phyloP scores from a whole-genome alignment of 2,329 filamentous ascomycete genomes.

The Hypoxylon sp. region DNA sequence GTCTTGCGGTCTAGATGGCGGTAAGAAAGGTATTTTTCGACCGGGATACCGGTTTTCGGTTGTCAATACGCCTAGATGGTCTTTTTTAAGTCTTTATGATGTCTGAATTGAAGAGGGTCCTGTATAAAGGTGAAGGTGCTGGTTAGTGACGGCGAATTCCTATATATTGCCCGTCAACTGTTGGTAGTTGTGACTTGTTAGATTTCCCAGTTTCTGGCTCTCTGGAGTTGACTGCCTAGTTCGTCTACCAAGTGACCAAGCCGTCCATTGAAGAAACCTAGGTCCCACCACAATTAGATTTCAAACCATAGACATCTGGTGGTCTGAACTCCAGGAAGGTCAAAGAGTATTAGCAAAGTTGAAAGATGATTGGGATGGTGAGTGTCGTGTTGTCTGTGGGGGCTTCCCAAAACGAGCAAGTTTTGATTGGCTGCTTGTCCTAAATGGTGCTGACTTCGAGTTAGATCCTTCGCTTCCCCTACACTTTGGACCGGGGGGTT shows the following conservation, averaged over 20 bases:
- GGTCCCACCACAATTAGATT: slow-evolving; percentile 36
- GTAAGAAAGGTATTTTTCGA: slow-evolving; percentile 21
- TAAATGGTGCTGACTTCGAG: slow-evolving; percentile 47
- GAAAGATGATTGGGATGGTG: slow-evolving; percentile 44
- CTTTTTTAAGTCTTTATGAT: slow-evolving; percentile 5
- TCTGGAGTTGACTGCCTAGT: slow-evolving; percentile 5
- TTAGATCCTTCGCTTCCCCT: slow-evolving; percentile 42
- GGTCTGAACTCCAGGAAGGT: slow-evolving; percentile 30
- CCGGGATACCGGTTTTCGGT: slow-evolving; percentile 15
- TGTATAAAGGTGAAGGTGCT: slow-evolving; percentile 9
- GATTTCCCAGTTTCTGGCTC: slow-evolving; percentile 10
- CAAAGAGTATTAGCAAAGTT: slow-evolving; percentile 37
- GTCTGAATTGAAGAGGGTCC: slow-evolving; percentile 2
- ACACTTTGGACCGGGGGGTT: slow-evolving; percentile 22
- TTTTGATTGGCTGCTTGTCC: slow-evolving; percentile 58
- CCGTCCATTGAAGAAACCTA: slow-evolving; percentile 25
- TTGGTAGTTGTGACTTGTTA: slow-evolving; percentile 22
- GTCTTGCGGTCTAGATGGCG: slow-evolving; percentile 27
- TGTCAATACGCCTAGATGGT: slow-evolving; percentile 8
- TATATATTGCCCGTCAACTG: slow-evolving; percentile 23
- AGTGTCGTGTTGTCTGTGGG: slow-evolving; percentile 49
- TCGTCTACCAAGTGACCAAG: slow-evolving; percentile 16
- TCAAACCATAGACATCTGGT: slow-evolving; percentile 29
- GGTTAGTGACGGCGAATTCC: slow-evolving; percentile 9
- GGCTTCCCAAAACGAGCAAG: slow-evolving; percentile 57